phyloP scores from a whole-genome alignment of 2,329 filamentous ascomycete species.

The Colletotrichum eremochloae region DNA sequence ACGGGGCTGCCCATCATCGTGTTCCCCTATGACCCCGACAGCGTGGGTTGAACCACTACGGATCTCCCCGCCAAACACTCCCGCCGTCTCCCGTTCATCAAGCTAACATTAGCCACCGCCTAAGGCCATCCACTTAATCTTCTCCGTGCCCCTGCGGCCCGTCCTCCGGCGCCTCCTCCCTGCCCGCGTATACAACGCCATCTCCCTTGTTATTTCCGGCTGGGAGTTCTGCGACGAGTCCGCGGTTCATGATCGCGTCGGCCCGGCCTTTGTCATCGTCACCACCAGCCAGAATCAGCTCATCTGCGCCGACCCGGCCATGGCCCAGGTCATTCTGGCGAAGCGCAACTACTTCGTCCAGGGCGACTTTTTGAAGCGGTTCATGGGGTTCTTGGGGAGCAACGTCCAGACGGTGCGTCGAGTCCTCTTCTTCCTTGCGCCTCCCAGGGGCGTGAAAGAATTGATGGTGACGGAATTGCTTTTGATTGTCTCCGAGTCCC shows the following conservation, averaged over 20 bases:
- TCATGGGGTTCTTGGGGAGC: slow-evolving; percentile 52
- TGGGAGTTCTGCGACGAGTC: slow-evolving; percentile 51
- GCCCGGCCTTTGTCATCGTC: slow-evolving; percentile 50
- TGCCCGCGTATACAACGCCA: slow-evolving; percentile 43
- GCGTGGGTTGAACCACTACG: too few species aligned
- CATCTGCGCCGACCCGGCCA: slow-evolving; percentile 49
- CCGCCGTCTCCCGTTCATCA: too few species aligned
- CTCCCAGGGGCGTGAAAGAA: too few species aligned
- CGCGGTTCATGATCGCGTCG: slow-evolving; percentile 47
- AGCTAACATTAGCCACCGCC: background rate
- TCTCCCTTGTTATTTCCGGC: slow-evolving; percentile 48
- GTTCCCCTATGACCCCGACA: slow-evolving; percentile 5
- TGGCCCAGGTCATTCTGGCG: slow-evolving; percentile 49
- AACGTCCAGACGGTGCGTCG: slow-evolving; percentile 51
- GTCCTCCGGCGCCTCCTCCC: slow-evolving; percentile 47
- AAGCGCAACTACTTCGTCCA: slow-evolving; percentile 53
- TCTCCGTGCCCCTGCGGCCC: slow-evolving; percentile 44
- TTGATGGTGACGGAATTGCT: background rate
- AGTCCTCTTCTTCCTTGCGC: background rate
- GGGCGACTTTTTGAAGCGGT: slow-evolving; percentile 44
- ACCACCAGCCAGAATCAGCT: slow-evolving; percentile 44
- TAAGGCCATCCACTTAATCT: slow-evolving; percentile 33
- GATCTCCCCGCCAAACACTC: too few species aligned
- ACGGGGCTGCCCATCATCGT: slow-evolving; percentile 8
- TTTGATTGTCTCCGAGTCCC: too few species aligned